Evolutionary conservation across 2,329 filamentous ascomycete species (phyloP).

Genomic region (Alternaria ethzedia): DNA sequence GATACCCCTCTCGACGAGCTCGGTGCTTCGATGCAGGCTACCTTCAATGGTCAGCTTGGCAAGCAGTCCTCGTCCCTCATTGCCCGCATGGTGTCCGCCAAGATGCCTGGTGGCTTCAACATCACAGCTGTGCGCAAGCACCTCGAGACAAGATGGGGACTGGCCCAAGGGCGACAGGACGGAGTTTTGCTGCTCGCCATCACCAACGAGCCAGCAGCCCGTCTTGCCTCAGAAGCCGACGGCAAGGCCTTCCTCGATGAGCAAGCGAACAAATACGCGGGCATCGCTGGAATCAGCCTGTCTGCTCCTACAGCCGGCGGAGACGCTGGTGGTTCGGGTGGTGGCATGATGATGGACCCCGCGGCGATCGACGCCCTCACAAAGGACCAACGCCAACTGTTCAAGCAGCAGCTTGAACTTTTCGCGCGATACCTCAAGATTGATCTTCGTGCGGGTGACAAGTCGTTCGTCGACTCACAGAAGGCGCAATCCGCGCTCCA

Average conservation of each 20-base stretch:
- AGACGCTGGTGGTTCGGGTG: constrained; percentile 72
- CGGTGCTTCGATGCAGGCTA: constrained; percentile 92
- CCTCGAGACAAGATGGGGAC: constrained; percentile 89
- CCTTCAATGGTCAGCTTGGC: constrained; percentile 97
- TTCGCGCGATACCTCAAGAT: constrained; percentile 96
- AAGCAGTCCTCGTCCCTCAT: constrained; percentile 95
- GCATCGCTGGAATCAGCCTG: constrained; percentile 81
- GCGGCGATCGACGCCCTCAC: constrained; percentile 95
- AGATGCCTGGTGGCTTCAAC: constrained; percentile 99
- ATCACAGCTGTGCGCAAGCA: constrained; percentile 96
- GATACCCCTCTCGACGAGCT: constrained; percentile 96
- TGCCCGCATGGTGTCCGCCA: constrained; percentile 93
- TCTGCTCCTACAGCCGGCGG: constrained; percentile 74
- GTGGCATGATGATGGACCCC: constrained; percentile 99
- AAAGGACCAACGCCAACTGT: constrained; percentile 92
- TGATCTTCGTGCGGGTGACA: constrained; percentile 95
- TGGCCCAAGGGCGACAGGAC: constrained; percentile 86
- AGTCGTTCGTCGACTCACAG: constrained; percentile 83
- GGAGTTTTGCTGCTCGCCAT: constrained; percentile 86
- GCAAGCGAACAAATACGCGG: constrained; percentile 86
- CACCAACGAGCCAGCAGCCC: constrained; percentile 88
- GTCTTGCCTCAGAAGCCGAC: constrained; percentile 86
- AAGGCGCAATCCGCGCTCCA: constrained; percentile 88
- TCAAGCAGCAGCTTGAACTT: constrained; percentile 97
- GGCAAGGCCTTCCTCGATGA: constrained; percentile 93